phyloP scores from a whole-genome alignment of 2,329 filamentous ascomycete genomes.

The Leptographium radiaticola region DNA sequence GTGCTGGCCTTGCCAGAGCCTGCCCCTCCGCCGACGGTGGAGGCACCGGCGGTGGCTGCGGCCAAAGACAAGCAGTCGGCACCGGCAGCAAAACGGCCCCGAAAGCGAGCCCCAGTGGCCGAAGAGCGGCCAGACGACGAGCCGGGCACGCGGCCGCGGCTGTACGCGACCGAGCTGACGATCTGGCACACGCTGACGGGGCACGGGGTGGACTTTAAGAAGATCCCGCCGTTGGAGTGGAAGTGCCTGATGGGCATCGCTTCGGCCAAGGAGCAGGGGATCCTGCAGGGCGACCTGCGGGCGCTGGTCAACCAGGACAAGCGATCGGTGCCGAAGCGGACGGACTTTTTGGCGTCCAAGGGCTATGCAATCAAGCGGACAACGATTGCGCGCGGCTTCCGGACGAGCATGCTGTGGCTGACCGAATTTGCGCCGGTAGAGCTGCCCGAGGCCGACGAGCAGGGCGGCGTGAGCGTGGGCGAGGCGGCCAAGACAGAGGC shows the following conservation, averaged over 20 bases:
- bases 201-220: slow-evolving; percentile 45
- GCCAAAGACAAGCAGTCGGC: not conserved
- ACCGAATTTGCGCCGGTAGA: slow-evolving; percentile 37
- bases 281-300: slow-evolving; percentile 47
- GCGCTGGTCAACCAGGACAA: slow-evolving; percentile 48
- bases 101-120: not conserved
- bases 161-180: slow-evolving; percentile 40
- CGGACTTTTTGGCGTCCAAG: slow-evolving; percentile 43
- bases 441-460: slow-evolving; percentile 11
- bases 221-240: slow-evolving; percentile 46
- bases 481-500: not conserved
- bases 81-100: not conserved
- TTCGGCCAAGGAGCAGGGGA: slow-evolving; percentile 37
- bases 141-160: slow-evolving; percentile 15
- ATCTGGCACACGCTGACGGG: slow-evolving; percentile 48
- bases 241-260: slow-evolving; percentile 44
- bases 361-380: slow-evolving; percentile 50
- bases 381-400: slow-evolving; percentile 42
- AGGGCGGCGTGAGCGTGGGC: not conserved
- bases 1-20: slow-evolving; percentile 24
- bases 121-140: not conserved
- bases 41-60: not conserved
- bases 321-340: slow-evolving; percentile 48
- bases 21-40: not conserved
- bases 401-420: slow-evolving; percentile 51